phyloP scores from a whole-genome alignment of 768 basidiomycete species.

The Trametes sanguinea region DNA sequence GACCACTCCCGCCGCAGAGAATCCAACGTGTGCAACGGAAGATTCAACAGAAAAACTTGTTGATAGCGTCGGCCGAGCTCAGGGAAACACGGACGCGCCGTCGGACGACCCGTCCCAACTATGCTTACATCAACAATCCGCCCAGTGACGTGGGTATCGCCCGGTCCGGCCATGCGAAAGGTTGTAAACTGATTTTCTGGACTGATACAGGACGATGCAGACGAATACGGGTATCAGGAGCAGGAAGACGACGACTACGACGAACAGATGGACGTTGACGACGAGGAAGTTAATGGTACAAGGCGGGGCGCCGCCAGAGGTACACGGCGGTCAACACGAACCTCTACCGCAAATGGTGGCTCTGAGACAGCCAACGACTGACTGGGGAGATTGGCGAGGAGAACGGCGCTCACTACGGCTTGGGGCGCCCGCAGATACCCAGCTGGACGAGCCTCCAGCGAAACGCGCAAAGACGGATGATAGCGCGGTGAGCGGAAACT shows the following conservation, averaged over 20 bases:
- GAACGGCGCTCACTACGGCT: slow-evolving; percentile 73
- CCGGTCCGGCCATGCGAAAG: slow-evolving; percentile 12
- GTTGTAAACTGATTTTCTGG: background rate
- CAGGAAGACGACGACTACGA: slow-evolving; percentile 67
- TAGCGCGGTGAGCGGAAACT: slow-evolving; percentile 45
- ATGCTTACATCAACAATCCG: slow-evolving; percentile 70
- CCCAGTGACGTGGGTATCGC: slow-evolving; percentile 61
- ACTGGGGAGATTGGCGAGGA: slow-evolving; percentile 65
- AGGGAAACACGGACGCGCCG: slow-evolving; percentile 79
- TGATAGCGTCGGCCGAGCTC: slow-evolving; percentile 74
- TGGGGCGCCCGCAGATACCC: slow-evolving; percentile 54
- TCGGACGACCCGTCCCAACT: slow-evolving; percentile 73
- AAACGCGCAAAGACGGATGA: slow-evolving; percentile 83
- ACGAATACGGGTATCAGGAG: slow-evolving; percentile 61
- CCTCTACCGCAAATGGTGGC: slow-evolving; percentile 44
- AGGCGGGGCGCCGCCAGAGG: slow-evolving; percentile 19
- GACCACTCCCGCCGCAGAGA: slow-evolving; percentile 46
- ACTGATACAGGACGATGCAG: slow-evolving; percentile 53
- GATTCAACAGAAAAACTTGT: slow-evolving; percentile 63
- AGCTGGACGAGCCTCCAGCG: slow-evolving; percentile 50
- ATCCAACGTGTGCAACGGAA: slow-evolving; percentile 69
- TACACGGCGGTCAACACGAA: slow-evolving; percentile 45
- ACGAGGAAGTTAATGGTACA: slow-evolving; percentile 34
- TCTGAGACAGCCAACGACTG: slow-evolving; percentile 54
- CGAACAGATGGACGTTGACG: slow-evolving; percentile 47